These are phyloP conservation scores for Mycena metata DNA, from an alignment of 768 basidiomycete genomes.

Conservation along the genomic window DNA sequence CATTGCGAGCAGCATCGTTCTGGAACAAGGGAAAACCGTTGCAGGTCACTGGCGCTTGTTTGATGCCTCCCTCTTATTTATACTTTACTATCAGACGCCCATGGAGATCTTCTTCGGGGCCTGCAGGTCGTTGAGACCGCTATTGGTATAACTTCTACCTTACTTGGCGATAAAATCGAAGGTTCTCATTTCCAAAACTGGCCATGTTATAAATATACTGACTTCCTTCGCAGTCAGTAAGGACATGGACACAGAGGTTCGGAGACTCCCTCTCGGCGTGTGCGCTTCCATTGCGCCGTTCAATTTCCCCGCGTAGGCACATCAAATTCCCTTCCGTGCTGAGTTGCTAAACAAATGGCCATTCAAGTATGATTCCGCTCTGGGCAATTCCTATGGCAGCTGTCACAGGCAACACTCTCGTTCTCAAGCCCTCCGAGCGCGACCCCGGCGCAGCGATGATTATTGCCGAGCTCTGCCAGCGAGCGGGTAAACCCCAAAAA, in stretches of 20 bases:
- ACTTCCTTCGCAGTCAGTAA: constrained; percentile 73
- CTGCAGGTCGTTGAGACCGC: constrained; percentile 91
- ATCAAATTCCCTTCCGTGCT: constrained; percentile 7
- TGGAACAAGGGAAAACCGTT: constrained; percentile 97
- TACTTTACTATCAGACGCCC: constrained; percentile 74
- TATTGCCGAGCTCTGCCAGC: constrained; percentile 93
- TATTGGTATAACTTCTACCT: constrained; percentile 81
- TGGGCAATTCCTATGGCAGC: constrained; percentile 95
- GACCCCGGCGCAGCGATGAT: constrained; percentile 99
- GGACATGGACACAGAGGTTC: constrained; percentile 96
- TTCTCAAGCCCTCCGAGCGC: constrained; percentile 96
- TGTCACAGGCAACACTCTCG: constrained; percentile 92
- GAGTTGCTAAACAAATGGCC: not conserved
- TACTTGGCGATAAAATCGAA: constrained; percentile 95
- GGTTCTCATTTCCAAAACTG: constrained; percentile 57
- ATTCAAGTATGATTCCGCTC: constrained; percentile 89
- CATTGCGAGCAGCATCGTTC: constrained; percentile 88
- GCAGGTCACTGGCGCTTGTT: constrained; percentile 61
- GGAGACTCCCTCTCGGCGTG: constrained; percentile 89
- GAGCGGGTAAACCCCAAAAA: constrained; percentile 67
- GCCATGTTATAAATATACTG: constrained; percentile 8
- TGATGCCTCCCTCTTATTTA: constrained; percentile 9
- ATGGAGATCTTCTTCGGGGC: constrained; percentile 94
- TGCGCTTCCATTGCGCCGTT: constrained; percentile 90
- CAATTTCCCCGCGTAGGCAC: constrained; percentile 87